These are phyloP conservation scores for Aspergillus japonicus DNA, from an alignment of 2,329 filamentous ascomycete species.

Conservation along the genomic window DNA sequence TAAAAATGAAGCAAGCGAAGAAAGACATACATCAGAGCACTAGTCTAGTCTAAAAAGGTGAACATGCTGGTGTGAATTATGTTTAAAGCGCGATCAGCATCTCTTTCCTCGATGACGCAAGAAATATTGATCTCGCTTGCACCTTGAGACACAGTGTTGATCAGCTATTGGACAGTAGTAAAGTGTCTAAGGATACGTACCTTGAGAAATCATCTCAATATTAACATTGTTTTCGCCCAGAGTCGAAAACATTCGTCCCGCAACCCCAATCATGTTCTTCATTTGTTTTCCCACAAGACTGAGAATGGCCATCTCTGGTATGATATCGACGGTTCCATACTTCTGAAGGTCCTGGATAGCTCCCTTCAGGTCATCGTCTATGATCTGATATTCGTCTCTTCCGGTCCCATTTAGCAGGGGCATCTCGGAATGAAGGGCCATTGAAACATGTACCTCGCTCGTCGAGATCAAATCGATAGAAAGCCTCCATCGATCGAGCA, in stretches of 20 bases:
- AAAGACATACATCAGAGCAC: not conserved
- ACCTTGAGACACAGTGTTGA: slow-evolving; percentile 52
- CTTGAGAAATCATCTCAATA: slow-evolving; percentile 99
- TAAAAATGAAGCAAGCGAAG: not conserved
- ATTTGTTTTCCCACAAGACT: slow-evolving; percentile 92
- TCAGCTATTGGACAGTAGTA: slow-evolving; percentile 14
- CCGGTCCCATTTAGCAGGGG: slow-evolving; percentile 52
- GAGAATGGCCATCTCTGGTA: slow-evolving; percentile 91
- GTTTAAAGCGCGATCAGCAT: slow-evolving; percentile 91
- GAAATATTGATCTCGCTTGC: slow-evolving; percentile 99
- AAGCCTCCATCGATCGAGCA: slow-evolving; percentile 80
- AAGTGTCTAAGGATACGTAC: slow-evolving; percentile 50
- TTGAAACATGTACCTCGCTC: slow-evolving; percentile 93
- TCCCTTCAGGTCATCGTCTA: slow-evolving; percentile 61
- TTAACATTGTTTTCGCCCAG: slow-evolving; percentile 92
- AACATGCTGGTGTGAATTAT: slow-evolving; percentile 96
- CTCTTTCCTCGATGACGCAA: slow-evolving; percentile 88
- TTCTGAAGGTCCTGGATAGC: slow-evolving; percentile 71
- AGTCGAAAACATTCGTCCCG: slow-evolving; percentile 91
- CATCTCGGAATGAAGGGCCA: slow-evolving; percentile 84
- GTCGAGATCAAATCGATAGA: slow-evolving; percentile 96
- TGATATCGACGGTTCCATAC: slow-evolving; percentile 86
- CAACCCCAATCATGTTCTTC: slow-evolving; percentile 96
- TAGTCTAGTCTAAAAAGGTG: slow-evolving; percentile 75
- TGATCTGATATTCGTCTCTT: slow-evolving; percentile 53